phyloP scores from a whole-genome alignment of 495 filamentous ascomycete species.

The Tuber borchii region DNA sequence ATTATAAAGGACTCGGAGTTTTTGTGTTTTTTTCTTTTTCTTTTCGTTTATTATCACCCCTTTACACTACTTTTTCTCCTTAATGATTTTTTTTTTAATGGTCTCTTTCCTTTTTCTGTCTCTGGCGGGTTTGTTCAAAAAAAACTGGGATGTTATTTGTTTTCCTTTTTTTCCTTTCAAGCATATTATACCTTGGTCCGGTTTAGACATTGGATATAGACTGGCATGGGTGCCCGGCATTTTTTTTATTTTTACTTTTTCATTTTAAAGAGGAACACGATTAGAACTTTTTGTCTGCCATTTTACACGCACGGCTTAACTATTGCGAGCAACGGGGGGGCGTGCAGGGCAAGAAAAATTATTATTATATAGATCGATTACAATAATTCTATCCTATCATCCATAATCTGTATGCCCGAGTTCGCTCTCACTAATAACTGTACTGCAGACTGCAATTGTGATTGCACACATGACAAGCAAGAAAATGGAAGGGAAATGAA shows the following conservation, averaged over 20 bases:
- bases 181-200: not conserved
- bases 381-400: conserved; percentile 1
- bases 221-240: conserved; percentile 3
- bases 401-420: not conserved
- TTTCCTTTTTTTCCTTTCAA: not conserved
- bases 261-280: not conserved
- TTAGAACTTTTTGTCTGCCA: not conserved
- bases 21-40: conserved; percentile 18
- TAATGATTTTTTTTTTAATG: conserved; percentile 23
- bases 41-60: conserved; percentile 18
- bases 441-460: not conserved
- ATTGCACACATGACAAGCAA: not conserved
- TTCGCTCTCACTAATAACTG: not conserved
- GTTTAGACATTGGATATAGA: conserved; percentile 6
- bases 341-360: not conserved
- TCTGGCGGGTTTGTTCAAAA: conserved; percentile 26
- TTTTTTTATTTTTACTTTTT: conserved; percentile 11
- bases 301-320: not conserved
- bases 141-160: not conserved
- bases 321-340: not conserved
- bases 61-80: conserved; percentile 26
- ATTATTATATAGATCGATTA: not conserved
- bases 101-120: conserved; percentile 21
- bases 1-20: conserved; percentile 27
- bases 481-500: not conserved